Percentiles rank a stretch among this genome's conserved stretches.
Evolutionary conservation across 306 rosid genomes (phyloP).

Genomic region (Cucumis sativus): DNA sequence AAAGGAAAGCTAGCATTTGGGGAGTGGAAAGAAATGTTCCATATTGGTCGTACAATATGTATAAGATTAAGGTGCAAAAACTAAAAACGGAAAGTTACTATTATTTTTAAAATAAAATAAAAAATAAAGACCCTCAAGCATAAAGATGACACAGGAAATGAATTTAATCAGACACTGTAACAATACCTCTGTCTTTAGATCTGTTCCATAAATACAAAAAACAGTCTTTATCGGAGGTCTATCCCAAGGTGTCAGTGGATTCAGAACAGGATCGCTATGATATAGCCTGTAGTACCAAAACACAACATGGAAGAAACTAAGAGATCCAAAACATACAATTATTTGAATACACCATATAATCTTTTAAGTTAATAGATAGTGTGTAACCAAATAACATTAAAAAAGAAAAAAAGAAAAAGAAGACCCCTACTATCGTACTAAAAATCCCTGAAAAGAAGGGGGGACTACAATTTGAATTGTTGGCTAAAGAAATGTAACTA

Average conservation of each 20-base stretch:
- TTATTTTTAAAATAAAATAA: neutral
- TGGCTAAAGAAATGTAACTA: neutral
- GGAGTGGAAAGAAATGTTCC: neutral
- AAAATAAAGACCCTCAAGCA: neutral
- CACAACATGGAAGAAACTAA: neutral
- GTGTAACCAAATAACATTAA: neutral
- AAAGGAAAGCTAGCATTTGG: neutral
- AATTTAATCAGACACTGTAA: constrained; percentile 4
- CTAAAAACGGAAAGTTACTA: neutral
- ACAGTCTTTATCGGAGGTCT: constrained; percentile 90
- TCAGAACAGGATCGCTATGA: constrained; percentile 67
- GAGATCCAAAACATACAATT: neutral
- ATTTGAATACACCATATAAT: neutral
- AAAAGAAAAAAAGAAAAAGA: neutral
- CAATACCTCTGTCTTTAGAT: constrained; percentile 77
- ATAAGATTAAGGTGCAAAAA: neutral
- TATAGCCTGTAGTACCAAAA: constrained; percentile 55
- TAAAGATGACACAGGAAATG: neutral
- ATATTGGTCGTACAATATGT: neutral
- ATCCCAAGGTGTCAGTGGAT: constrained; percentile 97
- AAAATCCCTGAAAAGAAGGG: neutral
- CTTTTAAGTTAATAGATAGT: neutral
- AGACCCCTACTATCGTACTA: neutral
- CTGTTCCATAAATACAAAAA: constrained; percentile 81
- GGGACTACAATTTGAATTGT: neutral